Evolutionary conservation across 257 asterid genomes (phyloP), one percentile per base, ranked within the genome.

Genomic region (Solanum habrochaites): DNA sequence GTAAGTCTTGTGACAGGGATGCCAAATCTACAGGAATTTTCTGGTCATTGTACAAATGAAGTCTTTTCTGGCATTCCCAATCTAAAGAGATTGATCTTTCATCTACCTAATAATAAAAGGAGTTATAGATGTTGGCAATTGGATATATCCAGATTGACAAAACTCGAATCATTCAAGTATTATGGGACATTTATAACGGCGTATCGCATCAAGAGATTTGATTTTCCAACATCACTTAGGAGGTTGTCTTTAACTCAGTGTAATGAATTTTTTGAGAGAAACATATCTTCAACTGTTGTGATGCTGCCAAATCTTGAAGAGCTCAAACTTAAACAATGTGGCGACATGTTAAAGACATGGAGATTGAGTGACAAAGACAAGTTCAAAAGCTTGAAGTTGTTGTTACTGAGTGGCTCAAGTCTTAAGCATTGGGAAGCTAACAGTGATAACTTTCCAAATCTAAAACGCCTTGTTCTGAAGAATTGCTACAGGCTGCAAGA

Each of bases 101-200:
- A 1, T 64, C 1, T 25, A 25, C 11, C 4, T 35, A 35, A 35
- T 35, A 35, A 35, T 35, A 60, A 60, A 23, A 23, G 2, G 23
- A 1, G 3, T 9, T 64, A 18, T 8, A 2, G 0, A 1, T 35
- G 7, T 64, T 8, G 4, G 4, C 8, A 5, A 1, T 4, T 64
- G 35, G 35, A 25, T 64, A 11, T 25, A 32, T 64, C 2, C 4
- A 64, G 35, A 13, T 31, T 69, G 72, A 11, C 18, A 11, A 64
- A 64, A 25, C 35, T 64, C 18, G 35, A 25, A 1, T 4, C 4
- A 11, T 25, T 25, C 35, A 64, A 64, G 35, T 64, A 11, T 64
- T 64, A 5, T 16, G 18, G 31, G 32, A 11, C 29, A 9, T 66
- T 25, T 23, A 7, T 14, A 23, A 42, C 39, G 39, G 39, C 39